phyloP scores from a whole-genome alignment of 1,284 basidiomycete genomes.

The Irpex rosettiformis region DNA sequence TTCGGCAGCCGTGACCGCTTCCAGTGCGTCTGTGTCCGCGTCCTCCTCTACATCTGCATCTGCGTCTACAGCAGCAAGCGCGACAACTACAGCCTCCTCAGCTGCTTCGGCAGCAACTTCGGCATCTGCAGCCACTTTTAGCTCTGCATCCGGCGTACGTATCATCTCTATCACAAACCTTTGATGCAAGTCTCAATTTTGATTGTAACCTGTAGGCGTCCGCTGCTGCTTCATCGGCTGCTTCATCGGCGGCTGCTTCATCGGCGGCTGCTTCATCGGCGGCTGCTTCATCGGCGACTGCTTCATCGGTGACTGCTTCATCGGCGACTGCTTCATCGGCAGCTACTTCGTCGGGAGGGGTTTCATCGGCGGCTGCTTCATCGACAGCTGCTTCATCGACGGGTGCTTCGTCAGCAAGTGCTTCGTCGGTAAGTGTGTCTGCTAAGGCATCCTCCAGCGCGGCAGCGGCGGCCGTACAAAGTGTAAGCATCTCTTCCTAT shows the following conservation, averaged over 20 bases:
- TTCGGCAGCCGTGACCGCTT: constrained; percentile 12
- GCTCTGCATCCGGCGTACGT: background rate
- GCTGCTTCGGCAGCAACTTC: constrained; percentile 1
- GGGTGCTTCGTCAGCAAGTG: background rate
- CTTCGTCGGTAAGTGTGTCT: too few relatives aligned
- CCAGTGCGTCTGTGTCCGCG: background rate
- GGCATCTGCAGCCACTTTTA: background rate
- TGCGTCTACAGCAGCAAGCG: background rate
- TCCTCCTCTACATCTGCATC: constrained; percentile 6
- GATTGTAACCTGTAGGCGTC: background rate
- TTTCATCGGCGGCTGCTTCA: too few relatives aligned
- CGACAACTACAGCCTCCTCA: background rate
- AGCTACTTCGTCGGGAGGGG: too few relatives aligned
- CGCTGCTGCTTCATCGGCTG: constrained; percentile 7
- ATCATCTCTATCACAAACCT: background rate
- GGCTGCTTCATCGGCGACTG: too few relatives aligned
- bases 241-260: too few relatives aligned
- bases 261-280: too few relatives aligned
- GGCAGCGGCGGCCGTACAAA: background rate
- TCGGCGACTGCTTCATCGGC: background rate
- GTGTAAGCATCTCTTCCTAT: background rate
- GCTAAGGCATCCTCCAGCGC: background rate
- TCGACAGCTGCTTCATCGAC: too few relatives aligned
- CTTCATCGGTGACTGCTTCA: constrained; percentile 12
- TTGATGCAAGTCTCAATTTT: background rate